Evolutionary conservation across 768 basidiomycete genomes (phyloP), one percentile per base, ranked within the genome.

Genomic region (Tricholoma terreum): DNA sequence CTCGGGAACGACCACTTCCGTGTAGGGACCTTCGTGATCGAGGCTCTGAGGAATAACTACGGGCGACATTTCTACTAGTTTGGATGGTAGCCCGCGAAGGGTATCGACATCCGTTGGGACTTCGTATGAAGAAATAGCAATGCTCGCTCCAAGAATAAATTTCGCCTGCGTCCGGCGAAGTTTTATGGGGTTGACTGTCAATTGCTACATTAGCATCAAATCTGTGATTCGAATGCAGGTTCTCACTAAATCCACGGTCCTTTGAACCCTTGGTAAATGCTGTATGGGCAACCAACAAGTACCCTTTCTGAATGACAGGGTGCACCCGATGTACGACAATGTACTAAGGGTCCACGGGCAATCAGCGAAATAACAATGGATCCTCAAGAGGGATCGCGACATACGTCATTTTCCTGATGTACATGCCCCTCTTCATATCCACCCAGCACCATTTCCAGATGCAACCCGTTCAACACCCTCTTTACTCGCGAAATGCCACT

Each of bases 401-500:
- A 73, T 69, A 91, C 95, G 69, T 98, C 87, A 61, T 91, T 94
- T 70, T 98, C 97, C 70, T 98, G 94, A 66, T 95, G 95, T 9
- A 98, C 92, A 74, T 98, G 93, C 0, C 94, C 96, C 71, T 99
- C 97, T 58, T 86, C 84, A 60, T 83, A 98, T 0, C 85, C 90
- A 2, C 80, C 85, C n/a, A 92, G 75, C 3, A 92, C 82, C 92
- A 98, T 94, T 76, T 99, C 94, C 36, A 90, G 76, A 71, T 94
- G 95, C 54, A 99, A 68, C 51, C 86, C 83, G 69, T 98, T 98
- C 61, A 98, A 66, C 1, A 96, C 68, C 59, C 92, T 77, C 73
- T 87, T 86, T 27, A 80, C 78, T 58, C 69, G 77, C 7, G 79
- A 78, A 58, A 84, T 86, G 5, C 82, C 85, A 46, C 84, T 86